Conservation (phyloP, 345 rosid genomes). For the Brassica incana region DNA sequence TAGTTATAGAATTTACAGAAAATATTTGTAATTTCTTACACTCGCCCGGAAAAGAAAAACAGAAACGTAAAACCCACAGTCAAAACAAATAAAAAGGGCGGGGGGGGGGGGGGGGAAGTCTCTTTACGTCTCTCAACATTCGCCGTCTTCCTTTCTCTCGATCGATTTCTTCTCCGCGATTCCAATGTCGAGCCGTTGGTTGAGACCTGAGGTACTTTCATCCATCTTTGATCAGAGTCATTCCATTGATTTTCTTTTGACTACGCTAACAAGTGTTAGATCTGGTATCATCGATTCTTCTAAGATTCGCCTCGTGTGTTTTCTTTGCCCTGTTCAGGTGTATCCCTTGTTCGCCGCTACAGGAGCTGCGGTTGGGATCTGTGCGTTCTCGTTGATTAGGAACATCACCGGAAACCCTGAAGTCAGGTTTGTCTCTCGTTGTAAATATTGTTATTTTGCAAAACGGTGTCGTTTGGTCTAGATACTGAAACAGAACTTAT, state of each 20-base stretch:
- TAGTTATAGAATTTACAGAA: not conserved
- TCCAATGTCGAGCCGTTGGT: conserved; percentile 64
- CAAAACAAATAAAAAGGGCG: conserved; percentile 24
- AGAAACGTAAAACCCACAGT: conserved; percentile 29
- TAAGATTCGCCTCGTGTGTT: no score
- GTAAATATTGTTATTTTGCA: not conserved
- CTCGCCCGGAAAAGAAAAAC: not conserved
- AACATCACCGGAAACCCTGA: conserved; percentile 92
- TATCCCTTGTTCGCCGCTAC: conserved; percentile 92
- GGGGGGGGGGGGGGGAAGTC: not conserved
- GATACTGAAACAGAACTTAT: not conserved
- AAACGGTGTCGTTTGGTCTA: conserved; percentile 10
- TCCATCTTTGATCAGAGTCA: conserved; percentile 4
- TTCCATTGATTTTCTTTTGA: conserved; percentile 4
- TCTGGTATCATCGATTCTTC: conserved; percentile 19
- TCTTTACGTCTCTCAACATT: conserved; percentile 13
- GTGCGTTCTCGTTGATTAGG: conserved; percentile 74
- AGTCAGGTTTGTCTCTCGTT: conserved; percentile 66
- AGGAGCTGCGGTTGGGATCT: conserved; percentile 88
- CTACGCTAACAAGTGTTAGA: not conserved
- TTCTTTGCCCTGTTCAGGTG: conserved; percentile 44
- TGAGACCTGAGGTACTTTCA: conserved; percentile 71
- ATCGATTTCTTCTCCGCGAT: conserved; percentile 5
- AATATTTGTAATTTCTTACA: not conserved
- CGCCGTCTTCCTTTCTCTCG: conserved; percentile 25